Evolutionary conservation across 345 rosid genomes (phyloP).

Genomic region (Capsella bursapastoris): DNA sequence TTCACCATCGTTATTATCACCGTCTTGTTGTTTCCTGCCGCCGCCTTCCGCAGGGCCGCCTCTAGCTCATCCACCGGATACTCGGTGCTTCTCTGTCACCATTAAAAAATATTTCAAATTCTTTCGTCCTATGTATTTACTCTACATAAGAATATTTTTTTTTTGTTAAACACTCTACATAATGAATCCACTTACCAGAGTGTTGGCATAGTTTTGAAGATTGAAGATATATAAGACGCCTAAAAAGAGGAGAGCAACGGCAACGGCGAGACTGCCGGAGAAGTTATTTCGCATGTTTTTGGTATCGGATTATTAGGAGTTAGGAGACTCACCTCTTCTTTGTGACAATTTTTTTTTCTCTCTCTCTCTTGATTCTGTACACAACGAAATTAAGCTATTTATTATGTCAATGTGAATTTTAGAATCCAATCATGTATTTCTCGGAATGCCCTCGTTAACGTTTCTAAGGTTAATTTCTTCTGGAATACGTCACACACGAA

Average conservation of each 20-base stretch:
- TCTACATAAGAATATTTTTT: background rate
- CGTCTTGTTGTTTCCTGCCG: conserved; percentile 62
- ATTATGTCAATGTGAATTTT: background rate
- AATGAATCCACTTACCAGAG: conserved; percentile 39
- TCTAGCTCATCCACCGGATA: conserved; percentile 56
- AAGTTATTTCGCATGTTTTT: conserved; percentile 42
- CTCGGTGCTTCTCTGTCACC: conserved; percentile 12
- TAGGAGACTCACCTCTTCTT: conserved; percentile 17
- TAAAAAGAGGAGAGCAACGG: conserved; percentile 45
- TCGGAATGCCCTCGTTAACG: background rate
- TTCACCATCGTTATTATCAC: conserved; percentile 69
- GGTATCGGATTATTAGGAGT: conserved; percentile 22
- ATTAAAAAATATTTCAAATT: background rate
- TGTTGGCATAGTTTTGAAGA: conserved; percentile 2
- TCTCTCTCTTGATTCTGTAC: background rate
- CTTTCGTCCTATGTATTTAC: conserved; percentile 30
- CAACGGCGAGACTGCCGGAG: conserved; percentile 27
- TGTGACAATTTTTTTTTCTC: background rate
- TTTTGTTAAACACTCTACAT: too few relatives aligned
- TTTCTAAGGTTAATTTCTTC: background rate
- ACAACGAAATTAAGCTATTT: background rate
- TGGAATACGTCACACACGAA: background rate
- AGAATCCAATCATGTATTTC: background rate
- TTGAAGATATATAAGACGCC: conserved; percentile 44
- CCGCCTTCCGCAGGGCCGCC: conserved; percentile 51